Conservation (phyloP, 108 stramenopile species). For the Skeletonema menzelii region DNA sequence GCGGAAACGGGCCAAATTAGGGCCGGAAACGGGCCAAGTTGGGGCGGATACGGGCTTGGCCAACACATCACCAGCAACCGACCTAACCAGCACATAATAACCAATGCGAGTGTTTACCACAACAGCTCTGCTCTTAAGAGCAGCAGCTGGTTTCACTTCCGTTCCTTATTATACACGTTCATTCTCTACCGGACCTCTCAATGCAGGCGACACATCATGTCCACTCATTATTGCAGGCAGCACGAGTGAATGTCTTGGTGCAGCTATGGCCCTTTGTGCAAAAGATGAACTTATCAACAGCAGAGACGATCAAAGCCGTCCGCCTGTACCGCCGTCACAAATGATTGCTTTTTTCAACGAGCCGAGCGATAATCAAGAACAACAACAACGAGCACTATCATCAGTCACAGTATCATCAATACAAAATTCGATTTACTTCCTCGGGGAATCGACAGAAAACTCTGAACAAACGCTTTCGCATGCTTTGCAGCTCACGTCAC, state of each 20-base stretch:
- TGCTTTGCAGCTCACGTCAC: constrained; percentile 15
- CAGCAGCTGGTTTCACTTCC: background rate
- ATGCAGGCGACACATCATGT: background rate
- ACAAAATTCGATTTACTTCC: constrained; percentile 17
- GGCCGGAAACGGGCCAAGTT: no score
- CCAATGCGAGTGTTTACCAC: background rate
- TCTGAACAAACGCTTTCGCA: constrained; percentile 19
- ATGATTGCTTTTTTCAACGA: constrained; percentile 19
- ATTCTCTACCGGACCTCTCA: background rate
- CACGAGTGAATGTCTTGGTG: constrained; percentile 10
- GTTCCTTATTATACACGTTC: background rate
- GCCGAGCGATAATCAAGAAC: background rate
- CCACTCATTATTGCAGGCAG: constrained; percentile 13
- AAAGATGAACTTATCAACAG: constrained; percentile 9
- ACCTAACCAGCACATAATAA: no score
- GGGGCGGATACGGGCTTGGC: no score
- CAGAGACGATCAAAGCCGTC: background rate
- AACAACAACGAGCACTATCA: background rate
- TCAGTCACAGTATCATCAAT: constrained; percentile 24
- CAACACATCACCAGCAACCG: no score
- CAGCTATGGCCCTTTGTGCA: constrained; percentile 30
- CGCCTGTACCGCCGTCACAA: constrained; percentile 24
- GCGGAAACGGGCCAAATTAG: no score
- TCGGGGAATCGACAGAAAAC: constrained; percentile 10
- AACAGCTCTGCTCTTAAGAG: background rate